Evolutionary conservation across 1,284 basidiomycete species (phyloP), one percentile per base, ranked within the genome.

Genomic region (Microbotryum violaceum): DNA sequence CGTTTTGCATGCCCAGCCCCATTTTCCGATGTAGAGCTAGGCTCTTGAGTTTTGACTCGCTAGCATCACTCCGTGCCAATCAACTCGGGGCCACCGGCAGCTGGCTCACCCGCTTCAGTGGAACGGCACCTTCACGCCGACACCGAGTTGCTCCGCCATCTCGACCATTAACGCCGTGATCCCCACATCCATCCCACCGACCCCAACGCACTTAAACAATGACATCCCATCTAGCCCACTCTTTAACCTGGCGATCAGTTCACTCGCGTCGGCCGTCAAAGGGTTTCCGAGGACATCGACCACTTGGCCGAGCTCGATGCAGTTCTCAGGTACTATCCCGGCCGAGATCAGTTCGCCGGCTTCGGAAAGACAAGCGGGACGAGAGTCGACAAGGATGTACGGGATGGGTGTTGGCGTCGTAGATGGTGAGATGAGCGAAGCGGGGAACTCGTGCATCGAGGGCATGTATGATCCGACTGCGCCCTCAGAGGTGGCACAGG

Each of bases 121-220:
- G 49, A 69, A 67, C 1, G 51, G 23, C 12, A 64, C 63, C 7
- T 23, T 7, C 4, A 51, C 16, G 2, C 64, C 67, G 10, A 64
- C 10, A 12, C 59, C 61, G 4, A 23, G 47, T 37, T 59, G 48
- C 45, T 56, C 55, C 14, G 69, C 69, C 46, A 56, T 57, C 6
- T 64, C 54, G 10, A 70, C 64, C 1, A 70, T 58, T 3, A 68
- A 23, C 10, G 49, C 54, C 31, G 70, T 63, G 14, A 71, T 64
- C 0, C 65, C 67, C 14, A 66, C 67, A 52, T 71, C 70, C 70
- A 71, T 71, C 21, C 61, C 65, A 3, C 70, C 70, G 6, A 71
- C 60, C 4, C 70, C 70, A 8, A 71, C 69, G 18, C 65, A 67
- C 61, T 71, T 71, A 58, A 64, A 69, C 52, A 69, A 37, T 31